These are phyloP conservation scores for Annona cherimola DNA, from an alignment of 164 flowering plant genomes.

Conservation along the genomic window DNA sequence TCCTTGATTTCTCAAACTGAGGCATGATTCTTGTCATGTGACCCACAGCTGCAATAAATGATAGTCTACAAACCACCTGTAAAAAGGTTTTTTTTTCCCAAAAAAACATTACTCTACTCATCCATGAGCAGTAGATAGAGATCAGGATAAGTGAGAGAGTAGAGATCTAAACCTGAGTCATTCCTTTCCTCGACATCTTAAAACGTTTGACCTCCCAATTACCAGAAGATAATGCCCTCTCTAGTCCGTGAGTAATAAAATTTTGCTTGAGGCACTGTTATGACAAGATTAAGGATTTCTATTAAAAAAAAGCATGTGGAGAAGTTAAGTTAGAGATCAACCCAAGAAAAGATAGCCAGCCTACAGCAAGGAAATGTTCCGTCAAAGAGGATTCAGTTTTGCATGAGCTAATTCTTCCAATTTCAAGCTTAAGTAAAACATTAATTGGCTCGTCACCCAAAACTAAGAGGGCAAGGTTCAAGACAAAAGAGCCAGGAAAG, in stretches of 20 bases:
- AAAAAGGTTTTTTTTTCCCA: neutral
- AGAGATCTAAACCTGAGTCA: conserved; percentile 66
- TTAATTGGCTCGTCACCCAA: neutral
- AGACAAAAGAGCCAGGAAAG: neutral
- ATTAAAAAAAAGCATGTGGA: neutral
- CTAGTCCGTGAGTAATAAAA: conserved; percentile 58
- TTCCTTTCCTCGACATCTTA: conserved; percentile 78
- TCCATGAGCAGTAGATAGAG: neutral
- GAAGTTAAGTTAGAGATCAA: neutral
- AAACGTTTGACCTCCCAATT: conserved; percentile 81
- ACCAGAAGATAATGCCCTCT: conserved; percentile 88
- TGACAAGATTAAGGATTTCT: neutral
- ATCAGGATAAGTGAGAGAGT: neutral
- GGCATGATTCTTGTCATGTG: conserved; percentile 78
- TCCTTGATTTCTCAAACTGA: conserved; percentile 92
- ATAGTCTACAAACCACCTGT: conserved; percentile 74
- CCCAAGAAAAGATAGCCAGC: no score
- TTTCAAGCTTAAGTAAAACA: neutral
- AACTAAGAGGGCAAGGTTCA: neutral
- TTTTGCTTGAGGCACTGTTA: conserved; percentile 14
- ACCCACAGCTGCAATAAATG: conserved; percentile 77
- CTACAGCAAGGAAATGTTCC: neutral
- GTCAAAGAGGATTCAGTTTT: neutral
- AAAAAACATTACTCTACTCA: neutral
- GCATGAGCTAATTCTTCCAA: neutral